Conservation (phyloP, 2,329 filamentous ascomycete genomes). For the Cladophialophora psammophila region DNA sequence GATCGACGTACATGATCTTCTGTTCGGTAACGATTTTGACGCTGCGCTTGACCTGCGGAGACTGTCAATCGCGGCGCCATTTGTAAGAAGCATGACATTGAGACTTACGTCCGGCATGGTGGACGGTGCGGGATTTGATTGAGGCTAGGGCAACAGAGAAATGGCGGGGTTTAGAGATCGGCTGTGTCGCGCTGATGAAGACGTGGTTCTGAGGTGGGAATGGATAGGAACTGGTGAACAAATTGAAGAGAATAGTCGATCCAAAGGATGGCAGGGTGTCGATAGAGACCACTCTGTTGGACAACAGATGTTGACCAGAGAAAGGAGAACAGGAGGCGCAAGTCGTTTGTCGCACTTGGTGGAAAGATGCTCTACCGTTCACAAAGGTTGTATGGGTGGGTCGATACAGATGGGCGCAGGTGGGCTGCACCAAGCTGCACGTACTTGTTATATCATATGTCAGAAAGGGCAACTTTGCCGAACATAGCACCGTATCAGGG, state of each 20-base stretch:
- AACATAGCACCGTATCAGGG: background rate
- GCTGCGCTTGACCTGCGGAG: slow-evolving; percentile 74
- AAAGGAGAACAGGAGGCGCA: background rate
- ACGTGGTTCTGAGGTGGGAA: background rate
- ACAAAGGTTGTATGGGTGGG: background rate
- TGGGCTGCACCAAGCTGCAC: background rate
- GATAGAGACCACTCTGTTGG: background rate
- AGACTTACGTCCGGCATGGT: slow-evolving; percentile 38
- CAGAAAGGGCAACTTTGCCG: slow-evolving; percentile 7
- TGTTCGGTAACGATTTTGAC: slow-evolving; percentile 95
- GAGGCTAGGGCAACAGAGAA: background rate
- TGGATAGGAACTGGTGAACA: background rate
- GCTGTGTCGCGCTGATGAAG: slow-evolving; percentile 3
- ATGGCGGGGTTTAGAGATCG: slow-evolving; percentile 10
- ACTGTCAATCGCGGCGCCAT: background rate
- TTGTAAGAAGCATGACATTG: background rate
- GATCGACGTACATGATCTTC: slow-evolving; percentile 75
- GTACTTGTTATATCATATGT: background rate
- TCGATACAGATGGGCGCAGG: background rate
- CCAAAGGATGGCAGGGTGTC: background rate
- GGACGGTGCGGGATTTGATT: slow-evolving; percentile 13
- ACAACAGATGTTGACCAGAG: background rate
- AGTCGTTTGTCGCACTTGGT: background rate
- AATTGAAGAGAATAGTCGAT: background rate
- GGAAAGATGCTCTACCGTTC: background rate